These are phyloP conservation scores for Teunomyces funiuensis DNA, from an alignment of 805 yeast species.

Conservation along the genomic window DNA sequence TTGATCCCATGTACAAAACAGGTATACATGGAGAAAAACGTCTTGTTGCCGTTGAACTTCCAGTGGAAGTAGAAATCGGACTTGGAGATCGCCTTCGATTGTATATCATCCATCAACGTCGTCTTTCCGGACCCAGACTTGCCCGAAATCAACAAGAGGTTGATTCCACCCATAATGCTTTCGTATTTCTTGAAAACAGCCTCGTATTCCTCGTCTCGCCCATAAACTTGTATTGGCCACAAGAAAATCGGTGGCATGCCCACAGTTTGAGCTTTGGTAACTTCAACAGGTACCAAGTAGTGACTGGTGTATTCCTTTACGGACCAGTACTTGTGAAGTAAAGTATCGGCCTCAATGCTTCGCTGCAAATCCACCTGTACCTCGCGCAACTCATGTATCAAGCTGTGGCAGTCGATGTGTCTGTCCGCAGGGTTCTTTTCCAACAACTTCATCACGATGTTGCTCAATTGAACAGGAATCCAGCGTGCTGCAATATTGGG, in stretches of 20 bases:
- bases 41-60: conserved; percentile 27
- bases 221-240: conserved; percentile 10
- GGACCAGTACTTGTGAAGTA: conserved; percentile 2
- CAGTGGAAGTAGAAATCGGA: conserved; percentile 31
- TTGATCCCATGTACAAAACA: conserved; percentile 39
- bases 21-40: conserved; percentile 36
- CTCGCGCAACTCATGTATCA: conserved; percentile 37
- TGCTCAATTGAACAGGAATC: conserved; percentile 32
- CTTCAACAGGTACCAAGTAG: conserved; percentile 4
- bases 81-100: conserved; percentile 30
- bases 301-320: background rate
- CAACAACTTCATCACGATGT: conserved; percentile 42
- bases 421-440: conserved; percentile 42
- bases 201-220: conserved; percentile 14
- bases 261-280: conserved; percentile 5
- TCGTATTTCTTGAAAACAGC: conserved; percentile 9
- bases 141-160: conserved; percentile 37
- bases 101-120: conserved; percentile 39
- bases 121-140: conserved; percentile 49
- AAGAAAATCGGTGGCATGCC: conserved; percentile 12
- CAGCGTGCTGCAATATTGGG: conserved; percentile 33
- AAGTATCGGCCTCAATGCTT: background rate
- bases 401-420: conserved; percentile 31
- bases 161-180: conserved; percentile 14
- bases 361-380: conserved; percentile 19